These are phyloP conservation scores for Backusella parvicylindrica DNA, from an alignment of 192 early-diverging fungal species.

Conservation along the genomic window DNA sequence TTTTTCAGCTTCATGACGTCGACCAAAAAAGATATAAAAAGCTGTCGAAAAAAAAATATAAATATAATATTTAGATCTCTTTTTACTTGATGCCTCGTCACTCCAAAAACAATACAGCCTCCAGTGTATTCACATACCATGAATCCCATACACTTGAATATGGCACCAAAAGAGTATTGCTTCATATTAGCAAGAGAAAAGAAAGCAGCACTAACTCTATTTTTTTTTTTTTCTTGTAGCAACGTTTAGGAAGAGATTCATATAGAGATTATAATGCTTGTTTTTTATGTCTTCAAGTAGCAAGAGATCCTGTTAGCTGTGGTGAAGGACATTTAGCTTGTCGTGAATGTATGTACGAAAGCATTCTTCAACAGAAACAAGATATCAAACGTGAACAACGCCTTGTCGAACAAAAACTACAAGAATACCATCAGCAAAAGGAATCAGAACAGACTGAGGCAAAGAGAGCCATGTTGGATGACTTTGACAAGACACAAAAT, in stretches of 20 bases:
- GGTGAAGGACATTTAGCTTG: constrained; percentile 82
- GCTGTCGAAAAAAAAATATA: no score
- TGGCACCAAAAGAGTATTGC: constrained; percentile 72
- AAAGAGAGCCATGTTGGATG: constrained; percentile 47
- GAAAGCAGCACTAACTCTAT: not conserved
- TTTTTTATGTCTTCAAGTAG: constrained; percentile 78
- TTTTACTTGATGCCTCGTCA: constrained; percentile 66
- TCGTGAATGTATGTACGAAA: constrained; percentile 84
- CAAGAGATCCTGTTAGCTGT: constrained; percentile 69
- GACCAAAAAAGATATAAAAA: no score
- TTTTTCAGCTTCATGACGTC: no score
- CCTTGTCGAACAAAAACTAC: constrained; percentile 41
- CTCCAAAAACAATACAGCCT: constrained; percentile 92
- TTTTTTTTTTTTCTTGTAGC: constrained; percentile 30
- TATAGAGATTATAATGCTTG: constrained; percentile 85
- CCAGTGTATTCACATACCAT: constrained; percentile 88
- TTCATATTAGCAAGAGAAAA: not conserved
- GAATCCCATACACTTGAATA: constrained; percentile 85
- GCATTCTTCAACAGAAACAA: constrained; percentile 81
- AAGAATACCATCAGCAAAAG: constrained; percentile 44
- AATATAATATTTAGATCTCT: no score
- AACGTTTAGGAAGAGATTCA: constrained; percentile 80
- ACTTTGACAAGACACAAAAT: constrained; percentile 67
- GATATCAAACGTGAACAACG: constrained; percentile 59
- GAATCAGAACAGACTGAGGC: constrained; percentile 34